Conservation (phyloP, 441 rosid species). For the Melastoma candidum region DNA sequence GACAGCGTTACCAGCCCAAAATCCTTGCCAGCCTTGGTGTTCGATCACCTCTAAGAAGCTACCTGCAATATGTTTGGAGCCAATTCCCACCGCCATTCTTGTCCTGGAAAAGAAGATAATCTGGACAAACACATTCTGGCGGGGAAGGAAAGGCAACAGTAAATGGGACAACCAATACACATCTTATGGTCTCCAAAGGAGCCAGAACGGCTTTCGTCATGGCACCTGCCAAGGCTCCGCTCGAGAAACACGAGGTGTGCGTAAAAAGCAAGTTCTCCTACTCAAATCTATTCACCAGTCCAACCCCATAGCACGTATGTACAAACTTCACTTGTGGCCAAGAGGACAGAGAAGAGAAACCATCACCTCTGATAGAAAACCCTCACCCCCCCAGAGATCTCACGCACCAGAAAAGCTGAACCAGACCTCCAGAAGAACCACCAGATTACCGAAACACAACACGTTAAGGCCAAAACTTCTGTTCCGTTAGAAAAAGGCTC, state of each 20-base stretch:
- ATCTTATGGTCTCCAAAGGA: conserved; percentile 97
- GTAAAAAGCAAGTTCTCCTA: too few species aligned
- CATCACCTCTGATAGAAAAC: too few species aligned
- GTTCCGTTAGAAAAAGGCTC: neutral
- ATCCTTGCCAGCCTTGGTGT: conserved; percentile 93
- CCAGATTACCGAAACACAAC: too few species aligned
- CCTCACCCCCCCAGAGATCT: too few species aligned
- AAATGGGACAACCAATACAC: conserved; percentile 2
- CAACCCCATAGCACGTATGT: too few species aligned
- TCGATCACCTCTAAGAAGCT: conserved; percentile 78
- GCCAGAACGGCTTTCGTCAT: conserved; percentile 98
- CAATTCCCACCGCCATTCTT: conserved; percentile 95
- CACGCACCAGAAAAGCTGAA: too few species aligned
- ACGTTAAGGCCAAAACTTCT: neutral
- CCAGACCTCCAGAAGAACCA: too few species aligned
- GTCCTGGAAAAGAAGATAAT: conserved; percentile 46
- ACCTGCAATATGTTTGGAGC: conserved; percentile 76
- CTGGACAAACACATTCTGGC: conserved; percentile 1
- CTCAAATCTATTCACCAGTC: too few species aligned
- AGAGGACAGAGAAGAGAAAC: too few species aligned
- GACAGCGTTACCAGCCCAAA: conserved; percentile 95
- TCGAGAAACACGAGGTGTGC: conserved; percentile 87
- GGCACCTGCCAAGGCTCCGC: conserved; percentile 96
- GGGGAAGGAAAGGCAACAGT: neutral
- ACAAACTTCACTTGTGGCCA: too few species aligned